Conservation (phyloP, 2,329 filamentous ascomycete species). For the Metarhizium album region DNA sequence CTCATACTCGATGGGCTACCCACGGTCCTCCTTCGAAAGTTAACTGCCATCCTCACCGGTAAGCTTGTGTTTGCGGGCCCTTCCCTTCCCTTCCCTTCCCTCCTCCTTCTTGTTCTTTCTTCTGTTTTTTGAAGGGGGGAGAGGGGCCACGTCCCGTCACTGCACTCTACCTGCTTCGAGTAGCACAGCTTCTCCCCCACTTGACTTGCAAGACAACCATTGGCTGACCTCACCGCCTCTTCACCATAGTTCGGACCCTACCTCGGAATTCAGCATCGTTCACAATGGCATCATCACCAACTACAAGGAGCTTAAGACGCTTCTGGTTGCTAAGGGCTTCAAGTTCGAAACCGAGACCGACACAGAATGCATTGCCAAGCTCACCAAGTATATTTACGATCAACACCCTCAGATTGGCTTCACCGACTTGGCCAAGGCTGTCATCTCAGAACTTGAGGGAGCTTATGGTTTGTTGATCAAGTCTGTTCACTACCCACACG, state of each 20-base stretch:
- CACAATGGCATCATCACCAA: conserved; percentile 99
- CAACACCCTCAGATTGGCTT: conserved; percentile 91
- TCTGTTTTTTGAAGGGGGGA: too few species aligned
- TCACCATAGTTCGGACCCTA: conserved; percentile 69
- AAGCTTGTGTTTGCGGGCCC: conserved; percentile 22
- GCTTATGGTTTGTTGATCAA: conserved; percentile 96
- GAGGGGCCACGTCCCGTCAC: neutral
- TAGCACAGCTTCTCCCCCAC: neutral
- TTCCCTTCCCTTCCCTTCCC: neutral
- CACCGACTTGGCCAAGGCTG: conserved; percentile 90
- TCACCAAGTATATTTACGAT: conserved; percentile 96
- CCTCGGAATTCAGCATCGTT: conserved; percentile 93
- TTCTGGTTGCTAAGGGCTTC: conserved; percentile 90
- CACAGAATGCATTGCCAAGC: conserved; percentile 97
- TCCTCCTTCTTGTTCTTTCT: too few species aligned
- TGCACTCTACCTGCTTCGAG: neutral
- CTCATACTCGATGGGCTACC: conserved; percentile 98
- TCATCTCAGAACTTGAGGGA: conserved; percentile 96
- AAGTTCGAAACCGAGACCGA: conserved; percentile 99
- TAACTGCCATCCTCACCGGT: conserved; percentile 99
- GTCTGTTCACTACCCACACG: conserved; percentile 96
- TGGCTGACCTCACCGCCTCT: conserved; percentile 8
- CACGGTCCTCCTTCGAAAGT: conserved; percentile 86
- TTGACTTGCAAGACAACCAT: neutral
- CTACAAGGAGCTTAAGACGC: conserved; percentile 97